A percentile compares a stretch with the other conserved stretches of the same genome.
These are phyloP conservation scores for Phaeosphaeria sp. DNA, from an alignment of 2,329 filamentous ascomycete species.

Conservation along the genomic window DNA sequence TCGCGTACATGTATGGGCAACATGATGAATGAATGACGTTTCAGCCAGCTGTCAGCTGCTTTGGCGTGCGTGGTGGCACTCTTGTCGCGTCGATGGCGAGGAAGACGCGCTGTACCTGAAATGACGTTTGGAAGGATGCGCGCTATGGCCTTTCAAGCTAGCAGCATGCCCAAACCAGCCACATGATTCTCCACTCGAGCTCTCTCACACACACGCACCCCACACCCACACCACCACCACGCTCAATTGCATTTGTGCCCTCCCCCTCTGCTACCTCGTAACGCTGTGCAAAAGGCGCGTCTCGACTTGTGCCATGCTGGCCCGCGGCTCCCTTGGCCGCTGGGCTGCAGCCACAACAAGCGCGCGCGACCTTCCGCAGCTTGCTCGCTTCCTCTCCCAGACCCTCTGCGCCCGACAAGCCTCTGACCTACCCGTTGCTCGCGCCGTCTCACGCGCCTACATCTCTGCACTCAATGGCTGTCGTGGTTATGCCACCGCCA, in stretches of 20 bases:
- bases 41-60: not conserved
- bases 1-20: not conserved
- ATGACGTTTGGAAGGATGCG: not conserved
- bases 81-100: slow-evolving; percentile 8
- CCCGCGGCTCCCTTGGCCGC: slow-evolving; percentile 44
- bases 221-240: not conserved
- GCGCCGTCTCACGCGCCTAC: slow-evolving; percentile 33
- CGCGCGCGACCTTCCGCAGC: slow-evolving; percentile 45
- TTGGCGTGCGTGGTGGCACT: not conserved
- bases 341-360: slow-evolving; percentile 44
- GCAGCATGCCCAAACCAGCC: not conserved
- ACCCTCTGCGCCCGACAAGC: slow-evolving; percentile 30
- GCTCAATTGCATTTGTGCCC: not conserved
- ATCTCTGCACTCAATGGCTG: slow-evolving; percentile 24
- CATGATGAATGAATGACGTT: not conserved
- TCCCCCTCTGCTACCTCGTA: not conserved
- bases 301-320: slow-evolving; percentile 37
- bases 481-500: slow-evolving; percentile 45
- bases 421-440: slow-evolving; percentile 17
- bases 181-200: not conserved
- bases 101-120: not conserved
- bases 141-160: not conserved
- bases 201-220: not conserved
- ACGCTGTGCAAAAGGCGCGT: not conserved
- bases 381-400: slow-evolving; percentile 38